Conservation (phyloP, 345 rosid genomes). For the Pugionium dolabratum region DNA sequence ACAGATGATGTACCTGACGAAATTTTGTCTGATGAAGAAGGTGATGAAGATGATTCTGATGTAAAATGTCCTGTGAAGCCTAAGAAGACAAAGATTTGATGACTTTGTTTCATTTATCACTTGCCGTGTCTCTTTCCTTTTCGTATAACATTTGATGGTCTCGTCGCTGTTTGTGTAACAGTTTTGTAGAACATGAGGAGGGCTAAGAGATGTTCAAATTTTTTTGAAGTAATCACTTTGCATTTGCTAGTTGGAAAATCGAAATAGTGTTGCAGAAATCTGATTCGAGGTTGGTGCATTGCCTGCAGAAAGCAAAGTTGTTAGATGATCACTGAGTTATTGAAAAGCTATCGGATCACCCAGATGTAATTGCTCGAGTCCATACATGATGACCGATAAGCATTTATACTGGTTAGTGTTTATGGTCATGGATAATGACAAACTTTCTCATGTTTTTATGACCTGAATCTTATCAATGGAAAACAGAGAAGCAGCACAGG, state of each 20-base stretch:
- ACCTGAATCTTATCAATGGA: neutral
- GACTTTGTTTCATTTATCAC: neutral
- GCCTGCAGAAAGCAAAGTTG: neutral
- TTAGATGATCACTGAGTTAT: neutral
- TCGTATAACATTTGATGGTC: too few relatives aligned
- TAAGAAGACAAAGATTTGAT: constrained; percentile 61
- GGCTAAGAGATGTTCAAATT: neutral
- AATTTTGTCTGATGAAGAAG: constrained; percentile 60
- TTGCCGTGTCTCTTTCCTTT: neutral
- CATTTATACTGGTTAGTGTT: neutral
- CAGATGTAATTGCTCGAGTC: neutral
- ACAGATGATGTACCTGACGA: constrained; percentile 77
- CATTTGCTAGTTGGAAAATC: neutral
- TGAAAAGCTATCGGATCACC: neutral
- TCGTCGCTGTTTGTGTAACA: neutral
- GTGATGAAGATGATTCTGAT: constrained; percentile 36
- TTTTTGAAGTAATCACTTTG: neutral
- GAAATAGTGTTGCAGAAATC: neutral
- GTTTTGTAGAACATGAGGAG: neutral
- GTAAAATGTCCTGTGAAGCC: constrained; percentile 49
- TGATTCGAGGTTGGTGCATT: neutral
- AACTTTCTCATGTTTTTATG: neutral
- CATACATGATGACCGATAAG: neutral
- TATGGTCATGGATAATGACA: constrained; percentile 10
- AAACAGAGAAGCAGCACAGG: neutral